Evolutionary conservation across 306 rosid species (phyloP), one percentile per base, ranked within the genome.

Genomic region (Cucurbita pepo): DNA sequence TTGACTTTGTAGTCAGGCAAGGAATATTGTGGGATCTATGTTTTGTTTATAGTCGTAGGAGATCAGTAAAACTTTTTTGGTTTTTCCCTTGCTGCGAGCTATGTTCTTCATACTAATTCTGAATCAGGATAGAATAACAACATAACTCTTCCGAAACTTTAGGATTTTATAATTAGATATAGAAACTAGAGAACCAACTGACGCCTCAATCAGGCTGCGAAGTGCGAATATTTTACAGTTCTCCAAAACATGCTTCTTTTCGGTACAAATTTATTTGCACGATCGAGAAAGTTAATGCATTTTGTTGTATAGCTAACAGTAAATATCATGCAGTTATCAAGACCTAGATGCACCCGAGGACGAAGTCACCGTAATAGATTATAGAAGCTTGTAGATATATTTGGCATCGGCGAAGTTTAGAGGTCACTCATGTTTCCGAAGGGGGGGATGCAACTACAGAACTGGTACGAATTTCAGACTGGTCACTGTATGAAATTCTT

Each of bases 291-390:
- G 3, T 22, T n/a, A 54, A n/a, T 45, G 45, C 22, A 72, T 51
- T 79, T 3, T 71, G 62, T 16, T 30, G n/a, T 43, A 50, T 58
- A 0, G 9, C 67, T 56, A 56, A 56, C 38, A 7, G 18, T 18
- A 40, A 44, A 41, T 75, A 71, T 67, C 40, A 22, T 56, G 84
- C 94, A 94, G 98, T 79, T 94, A 94, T 80, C 97, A 90, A 87
- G 98, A 94, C 78, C 82, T 94, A 77, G 98, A 94, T 78, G 98
- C 95, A 12, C 98, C 96, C 0, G 98, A 94, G 38, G 98, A 94
- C 58, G 98, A 94, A 81, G 97, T 94, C 74, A 90, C 98, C 2
- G 98, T 94, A 85, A 94, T 94, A 79, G 98, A 94, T 77, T 94
- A 94, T 80, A 82, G 98, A 82, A 94, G 98, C 84, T 89, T 94